phyloP scores from a whole-genome alignment of 352 stramenopile genomes.

The Pythium vanterpoolii region DNA sequence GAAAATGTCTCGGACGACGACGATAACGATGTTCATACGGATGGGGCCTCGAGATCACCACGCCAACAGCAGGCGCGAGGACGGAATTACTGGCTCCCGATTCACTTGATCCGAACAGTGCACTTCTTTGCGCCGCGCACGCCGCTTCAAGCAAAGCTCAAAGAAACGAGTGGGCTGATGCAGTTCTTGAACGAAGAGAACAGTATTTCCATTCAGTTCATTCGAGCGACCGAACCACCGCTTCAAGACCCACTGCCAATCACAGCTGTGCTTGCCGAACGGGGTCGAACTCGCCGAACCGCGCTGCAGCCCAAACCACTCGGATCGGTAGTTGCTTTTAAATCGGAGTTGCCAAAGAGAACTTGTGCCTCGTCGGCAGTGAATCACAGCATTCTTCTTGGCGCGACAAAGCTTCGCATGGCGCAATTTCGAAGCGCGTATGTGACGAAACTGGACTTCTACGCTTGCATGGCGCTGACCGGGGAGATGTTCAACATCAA shows the following conservation, averaged over 20 bases:
- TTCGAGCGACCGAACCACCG: constrained; percentile 70
- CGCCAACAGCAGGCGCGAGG: background rate
- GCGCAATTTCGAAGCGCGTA: constrained; percentile 81
- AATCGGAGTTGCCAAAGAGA: constrained; percentile 2
- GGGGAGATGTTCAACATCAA: constrained; percentile 85
- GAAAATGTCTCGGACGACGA: constrained; percentile 31
- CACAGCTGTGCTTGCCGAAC: constrained; percentile 3
- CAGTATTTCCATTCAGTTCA: constrained; percentile 72
- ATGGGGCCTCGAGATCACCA: constrained; percentile 10
- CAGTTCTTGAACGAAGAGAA: constrained; percentile 67
- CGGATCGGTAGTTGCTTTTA: background rate
- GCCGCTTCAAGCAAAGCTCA: constrained; percentile 66
- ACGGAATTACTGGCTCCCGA: constrained; percentile 69
- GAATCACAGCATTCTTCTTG: constrained; percentile 51
- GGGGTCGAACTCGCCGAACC: constrained; percentile 33
- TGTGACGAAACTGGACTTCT: constrained; percentile 84
- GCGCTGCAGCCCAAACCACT: constrained; percentile 33
- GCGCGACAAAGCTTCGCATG: constrained; percentile 73
- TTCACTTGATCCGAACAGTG: constrained; percentile 74
- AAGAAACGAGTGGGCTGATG: constrained; percentile 67
- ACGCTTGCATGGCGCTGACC: constrained; percentile 74
- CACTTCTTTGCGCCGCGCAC: constrained; percentile 77
- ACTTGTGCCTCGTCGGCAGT: background rate
- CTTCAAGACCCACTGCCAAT: constrained; percentile 44
- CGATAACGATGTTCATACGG: constrained; percentile 5